Percentiles rank a stretch among this genome's conserved stretches.
These are phyloP conservation scores for Hymenochaete sp. DNA, from an alignment of 1,284 basidiomycete species.

Conservation along the genomic window DNA sequence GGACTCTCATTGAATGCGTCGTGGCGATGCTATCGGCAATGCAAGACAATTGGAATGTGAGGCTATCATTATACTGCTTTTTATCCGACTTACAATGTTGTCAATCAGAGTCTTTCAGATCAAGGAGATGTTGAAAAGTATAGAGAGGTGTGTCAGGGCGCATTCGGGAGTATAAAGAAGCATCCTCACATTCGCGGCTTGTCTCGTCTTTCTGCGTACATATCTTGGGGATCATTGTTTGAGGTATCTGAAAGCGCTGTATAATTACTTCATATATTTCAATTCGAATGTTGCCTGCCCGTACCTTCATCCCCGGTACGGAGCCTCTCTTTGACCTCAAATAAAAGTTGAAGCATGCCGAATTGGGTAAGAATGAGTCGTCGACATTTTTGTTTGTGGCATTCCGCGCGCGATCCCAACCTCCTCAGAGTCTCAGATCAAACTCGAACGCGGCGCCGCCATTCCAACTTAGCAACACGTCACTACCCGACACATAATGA, in stretches of 20 bases:
- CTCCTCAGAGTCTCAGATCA: background rate
- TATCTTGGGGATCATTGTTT: slow-evolving; percentile 6
- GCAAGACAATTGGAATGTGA: slow-evolving; percentile 14
- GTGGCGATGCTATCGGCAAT: slow-evolving; percentile 14
- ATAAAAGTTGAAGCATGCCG: background rate
- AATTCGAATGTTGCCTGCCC: background rate
- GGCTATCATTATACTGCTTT: too few species aligned
- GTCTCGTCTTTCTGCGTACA: slow-evolving; percentile 4
- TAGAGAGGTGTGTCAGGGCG: slow-evolving; percentile 2
- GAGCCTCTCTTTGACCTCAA: too few species aligned
- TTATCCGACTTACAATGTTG: too few species aligned
- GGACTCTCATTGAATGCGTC: slow-evolving; percentile 7
- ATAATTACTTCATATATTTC: background rate
- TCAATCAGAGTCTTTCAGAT: slow-evolving; percentile 1
- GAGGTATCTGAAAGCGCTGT: background rate
- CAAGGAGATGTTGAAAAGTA: slow-evolving; percentile 3
- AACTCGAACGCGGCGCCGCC: background rate
- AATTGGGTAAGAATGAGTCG: background rate
- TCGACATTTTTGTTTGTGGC: background rate
- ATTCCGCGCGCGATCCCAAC: slow-evolving; percentile 1
- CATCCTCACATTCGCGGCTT: slow-evolving; percentile 1
- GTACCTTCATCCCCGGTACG: background rate
- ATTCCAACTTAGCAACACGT: slow-evolving; percentile 5
- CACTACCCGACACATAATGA: background rate
- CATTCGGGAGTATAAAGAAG: slow-evolving; percentile 3